Evolutionary conservation across 2,329 filamentous ascomycete genomes (phyloP), one percentile per base, ranked within the genome.

Genomic region (Dissoconium aciculare): DNA sequence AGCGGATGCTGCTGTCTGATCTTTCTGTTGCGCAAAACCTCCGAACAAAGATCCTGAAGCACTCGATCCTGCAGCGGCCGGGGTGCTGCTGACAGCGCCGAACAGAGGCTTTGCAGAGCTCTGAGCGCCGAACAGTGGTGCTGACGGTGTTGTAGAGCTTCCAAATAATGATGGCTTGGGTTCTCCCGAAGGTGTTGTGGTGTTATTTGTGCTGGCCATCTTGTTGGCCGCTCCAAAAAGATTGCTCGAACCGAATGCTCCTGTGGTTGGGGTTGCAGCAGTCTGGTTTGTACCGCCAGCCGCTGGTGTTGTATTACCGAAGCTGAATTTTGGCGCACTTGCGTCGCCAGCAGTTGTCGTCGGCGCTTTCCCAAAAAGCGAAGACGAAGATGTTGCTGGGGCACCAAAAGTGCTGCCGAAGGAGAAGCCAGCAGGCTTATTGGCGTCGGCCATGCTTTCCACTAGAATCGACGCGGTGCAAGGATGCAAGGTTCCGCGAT

Each of bases 401-500:
- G 19, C 19, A 23, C 19, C 19, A 23, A 23, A 23, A 23, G 19
- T 23, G 28, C 23, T 29, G 9, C 31, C 35, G 17, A 44, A 44
- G 21, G 17, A n/a, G 27, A 43, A 43, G 11, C 15, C 25, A 16
- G 32, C 14, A 8, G 34, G 15, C 24, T 39, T 42, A 11, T 33
- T 34, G 12, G 33, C 34, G 32, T 43, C 40, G 17, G 42, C 39
- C 35, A 45, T 45, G 12, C 13, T 36, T 15, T 28, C 31, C 21
- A 17, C n/a, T n/a, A n/a, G n/a, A n/a, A n/a, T n/a, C n/a, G n/a
- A n/a, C n/a, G n/a, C n/a, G n/a, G n/a, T n/a, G n/a, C n/a, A n/a
- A n/a, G n/a, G n/a, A n/a, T n/a, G n/a, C n/a, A n/a, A n/a, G n/a
- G n/a, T n/a, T n/a, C n/a, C n/a, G n/a, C n/a, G n/a, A n/a, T n/a